Evolutionary conservation across 805 yeast species (phyloP), one percentile per base, ranked within the genome.

Genomic region (Starmerella scarabaei): DNA sequence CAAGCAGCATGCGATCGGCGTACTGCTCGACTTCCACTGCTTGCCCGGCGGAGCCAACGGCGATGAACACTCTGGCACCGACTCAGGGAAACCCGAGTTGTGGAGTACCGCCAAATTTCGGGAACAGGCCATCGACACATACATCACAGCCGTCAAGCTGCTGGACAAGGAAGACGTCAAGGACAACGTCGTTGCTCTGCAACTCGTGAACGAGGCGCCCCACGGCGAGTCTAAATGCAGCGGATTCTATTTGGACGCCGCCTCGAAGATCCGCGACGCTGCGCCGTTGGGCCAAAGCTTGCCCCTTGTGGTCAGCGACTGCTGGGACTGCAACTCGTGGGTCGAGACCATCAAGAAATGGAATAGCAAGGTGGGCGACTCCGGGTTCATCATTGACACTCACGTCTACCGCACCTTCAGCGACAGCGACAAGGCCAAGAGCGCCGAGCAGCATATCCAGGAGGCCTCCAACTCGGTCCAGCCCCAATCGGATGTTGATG

Each of bases 41-140:
- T 59, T 88, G 8, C 96, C 96, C 4, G 84, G 83, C 12, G 96
- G 96, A 28, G 96, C 96, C 19, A 88, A 91, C 54, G 70, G 75
- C 1, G 80, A 77, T 24, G 82, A 77, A 36, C 96, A 86, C 57
- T 75, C 88, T 50, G 97, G 97, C 8, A 77, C 75, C 37, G 41
- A 61, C 38, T 63, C 75, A 34, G 69, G 68, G 3, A 54, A 63
- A 32, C 75, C 88, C 2, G 80, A 67, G 9, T 77, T 83, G 51
- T 84, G 93, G 86, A 53, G 49, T 30, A 57, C 63, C 33, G 27
- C 49, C 18, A 31, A 40, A 33, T 50, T 59, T 27, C 53, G 65
- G 21, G 53, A 66, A 8, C 53, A 65, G 21, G 72, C 78, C 9
- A 53, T 73, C 14, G 67, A 70, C 0, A 61, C 72, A 32, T 57